phyloP scores from a whole-genome alignment of 305 asterid genomes.

The Euphrasia arctica region DNA sequence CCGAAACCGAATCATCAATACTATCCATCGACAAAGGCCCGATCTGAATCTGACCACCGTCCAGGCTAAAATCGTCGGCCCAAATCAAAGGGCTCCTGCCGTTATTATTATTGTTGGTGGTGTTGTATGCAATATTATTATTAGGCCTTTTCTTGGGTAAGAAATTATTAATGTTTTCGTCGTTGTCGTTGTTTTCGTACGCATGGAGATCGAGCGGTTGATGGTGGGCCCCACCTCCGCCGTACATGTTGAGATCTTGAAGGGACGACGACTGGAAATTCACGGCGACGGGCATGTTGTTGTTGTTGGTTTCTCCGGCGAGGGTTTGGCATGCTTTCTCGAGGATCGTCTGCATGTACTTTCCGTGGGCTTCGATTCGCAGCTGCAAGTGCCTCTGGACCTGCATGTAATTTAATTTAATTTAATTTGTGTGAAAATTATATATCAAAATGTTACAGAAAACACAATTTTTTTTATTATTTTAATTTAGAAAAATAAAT shows the following conservation, averaged over 20 bases:
- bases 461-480: not conserved
- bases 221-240: constrained; percentile 36
- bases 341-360: constrained; percentile 92
- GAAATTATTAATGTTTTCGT: constrained; percentile 30
- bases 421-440: too few relatives aligned
- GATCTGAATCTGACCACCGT: constrained; percentile 47
- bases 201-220: constrained; percentile 42
- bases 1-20: constrained; percentile 49
- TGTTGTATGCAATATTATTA: constrained; percentile 32
- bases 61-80: constrained; percentile 70
- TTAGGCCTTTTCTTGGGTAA: constrained; percentile 56
- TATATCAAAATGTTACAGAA: too few relatives aligned
- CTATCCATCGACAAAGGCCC: constrained; percentile 40
- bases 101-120: constrained; percentile 21
- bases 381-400: constrained; percentile 96
- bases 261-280: constrained; percentile 53
- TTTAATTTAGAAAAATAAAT: not conserved
- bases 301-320: constrained; percentile 37
- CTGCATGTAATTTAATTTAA: constrained; percentile 28
- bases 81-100: constrained; percentile 71
- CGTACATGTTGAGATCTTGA: constrained; percentile 88
- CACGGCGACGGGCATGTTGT: constrained; percentile 24
- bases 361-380: constrained; percentile 96
- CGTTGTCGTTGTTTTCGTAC: constrained; percentile 31
- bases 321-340: constrained; percentile 74